Evolutionary conservation across 2,329 filamentous ascomycete genomes (phyloP), one percentile per base, ranked within the genome.

Genomic region (Exserohilum turcica): DNA sequence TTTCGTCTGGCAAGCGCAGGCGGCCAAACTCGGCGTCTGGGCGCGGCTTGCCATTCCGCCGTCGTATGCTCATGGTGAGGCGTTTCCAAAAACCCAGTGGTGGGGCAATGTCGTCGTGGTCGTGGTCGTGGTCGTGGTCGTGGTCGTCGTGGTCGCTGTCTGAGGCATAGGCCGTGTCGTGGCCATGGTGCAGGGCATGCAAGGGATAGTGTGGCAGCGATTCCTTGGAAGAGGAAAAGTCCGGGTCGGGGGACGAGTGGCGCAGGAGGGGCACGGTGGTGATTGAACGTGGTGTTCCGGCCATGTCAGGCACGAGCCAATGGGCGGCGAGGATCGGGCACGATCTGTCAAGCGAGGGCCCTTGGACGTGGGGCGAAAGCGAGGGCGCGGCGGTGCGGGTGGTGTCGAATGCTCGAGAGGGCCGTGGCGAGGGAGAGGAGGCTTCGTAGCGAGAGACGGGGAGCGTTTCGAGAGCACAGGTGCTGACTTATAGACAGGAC

Each of bases 21-120:
- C 38, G 52, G 8, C 56, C 56, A 21, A 59, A 60, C 3, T 52
- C 57, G 15, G 55, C 48, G 24, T 59, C 51, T 31, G 39, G 49
- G 19, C 43, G 42, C n/a, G 50, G 42, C 35, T 46, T 54, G 13
- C 54, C 59, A 58, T 63, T 60, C 47, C 64, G 62, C 39, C 69
- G 61, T 43, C 64, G 57, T 32, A 68, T 43, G 40, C 62, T 57
- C 69, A 71, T 72, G 38, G 67, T 66, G 19, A 72, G 57, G 15
- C 67, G 63, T 39, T 47, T 54, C 65, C 67, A 72, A 33, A 72
- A 56, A 6, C 60, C 56, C 10, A 44, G 46, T 27, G 43, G 50
- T 24, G 43, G 21, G 32, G 38, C 54, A 47, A 59, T 18, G 24
- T 28, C 24, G 24, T 18, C n/a, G 27, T 5, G 3, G 24, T 42